These are phyloP conservation scores for Spizellomyces sp. DNA, from an alignment of 192 early-diverging fungal genomes.

Conservation along the genomic window DNA sequence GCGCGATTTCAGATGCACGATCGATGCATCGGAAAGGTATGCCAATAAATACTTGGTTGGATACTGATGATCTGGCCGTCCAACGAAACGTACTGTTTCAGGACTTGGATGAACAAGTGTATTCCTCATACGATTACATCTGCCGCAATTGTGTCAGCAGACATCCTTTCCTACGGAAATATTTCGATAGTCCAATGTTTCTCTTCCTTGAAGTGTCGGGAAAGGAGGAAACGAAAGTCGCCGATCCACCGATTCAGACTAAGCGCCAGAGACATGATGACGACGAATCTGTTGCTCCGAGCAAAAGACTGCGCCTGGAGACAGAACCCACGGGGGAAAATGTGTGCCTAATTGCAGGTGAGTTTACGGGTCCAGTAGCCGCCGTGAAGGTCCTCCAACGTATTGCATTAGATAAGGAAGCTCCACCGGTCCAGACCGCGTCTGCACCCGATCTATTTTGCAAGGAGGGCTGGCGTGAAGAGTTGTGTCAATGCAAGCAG, in stretches of 20 bases:
- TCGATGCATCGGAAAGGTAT: conserved; percentile 24
- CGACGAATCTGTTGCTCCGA: too few species aligned
- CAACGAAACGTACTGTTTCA: not conserved
- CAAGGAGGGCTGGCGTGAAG: conserved; percentile 70
- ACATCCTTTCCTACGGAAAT: conserved; percentile 26
- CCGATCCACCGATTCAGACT: too few species aligned
- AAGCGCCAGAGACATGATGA: too few species aligned
- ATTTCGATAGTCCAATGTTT: not conserved
- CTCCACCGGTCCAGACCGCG: not conserved
- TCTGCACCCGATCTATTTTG: conserved; percentile 61
- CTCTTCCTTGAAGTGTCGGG: not conserved
- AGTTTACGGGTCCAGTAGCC: too few species aligned
- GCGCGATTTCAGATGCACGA: conserved; percentile 33
- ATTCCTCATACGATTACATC: conserved; percentile 67
- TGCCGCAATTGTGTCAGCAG: conserved; percentile 63
- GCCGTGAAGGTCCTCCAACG: not conserved
- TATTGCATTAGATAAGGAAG: not conserved
- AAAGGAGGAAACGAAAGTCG: not conserved
- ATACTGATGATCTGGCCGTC: not conserved
- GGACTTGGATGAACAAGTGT: conserved; percentile 52
- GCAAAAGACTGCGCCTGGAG: too few species aligned
- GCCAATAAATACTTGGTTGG: too few species aligned
- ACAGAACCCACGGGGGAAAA: too few species aligned
- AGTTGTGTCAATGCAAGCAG: conserved; percentile 66
- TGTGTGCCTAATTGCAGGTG: too few species aligned